phyloP scores from a whole-genome alignment of 306 rosid genomes.

The Ceratonia siliqua region DNA sequence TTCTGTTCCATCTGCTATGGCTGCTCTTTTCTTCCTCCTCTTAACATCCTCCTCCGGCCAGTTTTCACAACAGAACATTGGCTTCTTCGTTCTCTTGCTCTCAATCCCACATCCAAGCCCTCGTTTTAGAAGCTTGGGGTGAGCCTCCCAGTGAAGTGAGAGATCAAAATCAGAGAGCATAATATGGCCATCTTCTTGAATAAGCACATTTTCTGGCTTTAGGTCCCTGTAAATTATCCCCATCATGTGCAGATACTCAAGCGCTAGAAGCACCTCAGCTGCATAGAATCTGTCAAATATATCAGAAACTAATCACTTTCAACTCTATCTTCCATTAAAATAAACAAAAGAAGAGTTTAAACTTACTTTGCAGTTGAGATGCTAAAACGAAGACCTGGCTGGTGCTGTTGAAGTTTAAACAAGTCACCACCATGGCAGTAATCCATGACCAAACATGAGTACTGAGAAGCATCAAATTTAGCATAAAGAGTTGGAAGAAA shows the following conservation, averaged over 20 bases:
- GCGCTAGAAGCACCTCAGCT: constrained; percentile 63
- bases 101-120: constrained; percentile 28
- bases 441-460: constrained; percentile 22
- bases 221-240: constrained; percentile 62
- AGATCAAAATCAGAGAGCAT: constrained; percentile 67
- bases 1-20: not conserved
- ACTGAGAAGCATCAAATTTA: constrained; percentile 37
- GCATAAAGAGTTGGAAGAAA: constrained; percentile 68
- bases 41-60: not conserved
- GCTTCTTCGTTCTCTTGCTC: constrained; percentile 37
- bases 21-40: not conserved
- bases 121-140: constrained; percentile 46
- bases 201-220: constrained; percentile 68
- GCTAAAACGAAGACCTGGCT: not conserved
- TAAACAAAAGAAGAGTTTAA: not conserved
- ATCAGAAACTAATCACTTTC: not conserved
- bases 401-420: constrained; percentile 15
- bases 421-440: constrained; percentile 11
- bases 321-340: not conserved
- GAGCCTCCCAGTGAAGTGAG: constrained; percentile 50
- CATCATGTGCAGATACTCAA: constrained; percentile 66
- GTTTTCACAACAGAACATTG: constrained; percentile 30
- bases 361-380: constrained; percentile 1
- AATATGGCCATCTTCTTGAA: constrained; percentile 65
- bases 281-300: constrained; percentile 49